phyloP scores from a whole-genome alignment of 768 basidiomycete genomes.

The Wakefieldia striispora region DNA sequence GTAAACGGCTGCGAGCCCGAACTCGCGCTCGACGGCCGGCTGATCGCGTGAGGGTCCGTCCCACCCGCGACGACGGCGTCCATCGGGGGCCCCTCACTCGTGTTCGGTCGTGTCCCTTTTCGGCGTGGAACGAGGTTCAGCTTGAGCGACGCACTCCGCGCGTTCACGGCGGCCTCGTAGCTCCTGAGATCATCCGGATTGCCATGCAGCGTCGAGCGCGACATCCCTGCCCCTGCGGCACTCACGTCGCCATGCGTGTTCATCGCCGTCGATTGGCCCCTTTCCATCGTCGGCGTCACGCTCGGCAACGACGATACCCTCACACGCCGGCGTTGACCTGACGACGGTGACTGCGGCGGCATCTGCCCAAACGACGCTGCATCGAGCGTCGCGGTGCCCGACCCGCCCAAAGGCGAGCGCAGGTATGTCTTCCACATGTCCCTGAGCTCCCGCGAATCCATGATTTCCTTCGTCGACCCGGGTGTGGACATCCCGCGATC shows the following conservation, averaged over 20 bases:
- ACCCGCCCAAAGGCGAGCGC: conserved; percentile 57
- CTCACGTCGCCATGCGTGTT: conserved; percentile 22
- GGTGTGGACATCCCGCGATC: conserved; percentile 32
- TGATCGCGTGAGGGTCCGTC: conserved; percentile 21
- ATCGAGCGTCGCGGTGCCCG: conserved; percentile 18
- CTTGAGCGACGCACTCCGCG: conserved; percentile 58
- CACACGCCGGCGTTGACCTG: conserved; percentile 39
- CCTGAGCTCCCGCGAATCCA: conserved; percentile 48
- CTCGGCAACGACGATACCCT: conserved; percentile 70
- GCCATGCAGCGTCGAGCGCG: conserved; percentile 43
- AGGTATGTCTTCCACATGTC: conserved; percentile 78
- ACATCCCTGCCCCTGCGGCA: conserved; percentile 19
- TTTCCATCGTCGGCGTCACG: conserved; percentile 55
- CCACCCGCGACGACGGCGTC: not conserved
- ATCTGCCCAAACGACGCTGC: conserved; percentile 9
- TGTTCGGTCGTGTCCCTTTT: conserved; percentile 23
- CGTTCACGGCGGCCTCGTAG: conserved; percentile 75
- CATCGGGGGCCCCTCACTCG: conserved; percentile 18
- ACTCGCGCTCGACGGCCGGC: conserved; percentile 39
- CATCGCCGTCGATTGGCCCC: conserved; percentile 14
- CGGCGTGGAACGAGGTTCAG: conserved; percentile 52
- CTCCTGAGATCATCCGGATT: conserved; percentile 61
- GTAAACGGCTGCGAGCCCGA: conserved; percentile 42
- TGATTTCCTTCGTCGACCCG: conserved; percentile 32
- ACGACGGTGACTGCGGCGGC: conserved; percentile 30